Evolutionary conservation across 768 basidiomycete genomes (phyloP), one percentile per base, ranked within the genome.

Genomic region (Termitomyces sp.): DNA sequence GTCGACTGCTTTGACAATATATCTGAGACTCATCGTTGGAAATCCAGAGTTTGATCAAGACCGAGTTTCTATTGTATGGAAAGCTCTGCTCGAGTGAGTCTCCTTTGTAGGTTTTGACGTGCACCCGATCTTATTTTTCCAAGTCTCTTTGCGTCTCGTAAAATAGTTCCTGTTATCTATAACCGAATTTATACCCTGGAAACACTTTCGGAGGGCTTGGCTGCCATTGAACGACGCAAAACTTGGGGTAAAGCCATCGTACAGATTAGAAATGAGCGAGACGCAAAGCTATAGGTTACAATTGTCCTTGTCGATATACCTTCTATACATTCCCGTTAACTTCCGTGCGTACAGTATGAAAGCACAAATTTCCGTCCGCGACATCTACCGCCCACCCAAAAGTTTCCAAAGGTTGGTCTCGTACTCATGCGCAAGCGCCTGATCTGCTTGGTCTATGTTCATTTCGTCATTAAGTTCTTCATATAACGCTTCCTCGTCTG

Each of bases 161-260:
- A 80, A 56, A 72, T 86, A 13, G 81, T 80, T 51, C 92, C 94
- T 1, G 77, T 92, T 2, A 74, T 84, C 12, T 98, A 90, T 67
- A 73, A 81, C 10, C 79, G 85, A 51, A 66, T 87, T 1, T 97
- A 84, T 70, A 69, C 89, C 0, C 72, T 98, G 1, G 88, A 90
- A 26, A 72, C 70, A 9, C 72, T 94, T 2, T 72, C 79, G 3
- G 82, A 86, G 1, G 96, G 88, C 1, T 72, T 98, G 51, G 68
- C 66, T 14, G 93, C 90, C 26, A 72, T 98, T 20, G 94, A 94
- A 66, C 77, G 76, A 47, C 77, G 96, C 61, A 82, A 91, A 72
- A 95, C 94, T 5, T 98, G 94, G 92, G 96, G 96, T 0, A 98
- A 98, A 68, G 90, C 79, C 0, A 76, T 95, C 26, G 81, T 92